Percentiles rank a stretch among this genome's conserved stretches.
These are phyloP conservation scores for Sporothrix globosa DNA, from an alignment of 2,329 filamentous ascomycete species.

Conservation along the genomic window DNA sequence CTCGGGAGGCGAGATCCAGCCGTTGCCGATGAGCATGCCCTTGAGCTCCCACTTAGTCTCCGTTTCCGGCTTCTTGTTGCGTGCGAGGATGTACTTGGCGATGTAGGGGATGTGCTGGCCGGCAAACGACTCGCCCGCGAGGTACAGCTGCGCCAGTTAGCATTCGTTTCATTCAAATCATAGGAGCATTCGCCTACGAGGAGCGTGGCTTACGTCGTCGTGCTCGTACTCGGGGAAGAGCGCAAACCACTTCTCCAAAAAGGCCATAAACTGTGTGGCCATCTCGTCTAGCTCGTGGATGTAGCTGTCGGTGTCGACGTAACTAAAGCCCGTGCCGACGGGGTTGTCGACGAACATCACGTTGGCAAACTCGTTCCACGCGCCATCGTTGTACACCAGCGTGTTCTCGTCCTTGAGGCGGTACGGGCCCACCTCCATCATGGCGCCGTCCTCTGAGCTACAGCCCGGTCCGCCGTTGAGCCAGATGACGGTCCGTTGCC, in stretches of 20 bases:
- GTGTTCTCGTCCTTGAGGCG: slow-evolving; percentile 73
- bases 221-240: slow-evolving; percentile 89
- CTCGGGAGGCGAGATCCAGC: slow-evolving; percentile 89
- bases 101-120: slow-evolving; percentile 98
- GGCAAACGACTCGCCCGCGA: slow-evolving; percentile 95
- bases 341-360: slow-evolving; percentile 96
- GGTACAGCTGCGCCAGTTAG: slow-evolving; percentile 70
- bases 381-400: slow-evolving; percentile 83
- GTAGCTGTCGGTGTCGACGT: slow-evolving; percentile 86
- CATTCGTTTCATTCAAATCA: not conserved
- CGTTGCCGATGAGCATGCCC: slow-evolving; percentile 92
- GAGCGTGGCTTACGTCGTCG: slow-evolving; percentile 73
- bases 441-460: slow-evolving; percentile 92
- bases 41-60: slow-evolving; percentile 72
- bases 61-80: slow-evolving; percentile 67
- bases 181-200: not conserved
- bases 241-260: slow-evolving; percentile 88
- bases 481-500: slow-evolving; percentile 91
- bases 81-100: slow-evolving; percentile 83
- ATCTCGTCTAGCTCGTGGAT: slow-evolving; percentile 84
- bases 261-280: slow-evolving; percentile 83
- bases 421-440: slow-evolving; percentile 97
- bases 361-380: slow-evolving; percentile 98
- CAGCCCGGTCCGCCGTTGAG: slow-evolving; percentile 96
- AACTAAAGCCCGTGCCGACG: slow-evolving; percentile 95